Conservation (phyloP, 2,329 filamentous ascomycete genomes). For the Trichoderma sp. region DNA sequence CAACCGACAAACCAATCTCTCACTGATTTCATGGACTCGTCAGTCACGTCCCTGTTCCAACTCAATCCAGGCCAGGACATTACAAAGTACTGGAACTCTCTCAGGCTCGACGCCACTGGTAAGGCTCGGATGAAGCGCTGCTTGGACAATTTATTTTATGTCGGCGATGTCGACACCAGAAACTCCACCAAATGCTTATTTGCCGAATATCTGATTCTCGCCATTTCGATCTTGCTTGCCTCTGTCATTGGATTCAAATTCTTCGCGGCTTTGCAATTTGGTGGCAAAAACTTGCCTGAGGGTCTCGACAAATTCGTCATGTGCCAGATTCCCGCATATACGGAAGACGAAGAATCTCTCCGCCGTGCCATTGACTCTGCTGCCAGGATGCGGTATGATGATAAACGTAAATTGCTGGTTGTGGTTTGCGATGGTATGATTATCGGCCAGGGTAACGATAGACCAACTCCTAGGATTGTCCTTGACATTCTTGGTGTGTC, state of each 20-base stretch:
- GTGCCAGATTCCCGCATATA: slow-evolving; percentile 96
- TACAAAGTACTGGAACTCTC: slow-evolving; percentile 76
- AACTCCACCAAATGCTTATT: slow-evolving; percentile 85
- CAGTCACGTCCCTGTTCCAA: slow-evolving; percentile 76
- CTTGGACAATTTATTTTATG: slow-evolving; percentile 91
- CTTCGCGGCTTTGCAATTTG: slow-evolving; percentile 91
- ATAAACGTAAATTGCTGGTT: slow-evolving; percentile 94
- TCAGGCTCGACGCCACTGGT: slow-evolving; percentile 58
- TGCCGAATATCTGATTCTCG: slow-evolving; percentile 84
- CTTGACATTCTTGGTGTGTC: slow-evolving; percentile 95
- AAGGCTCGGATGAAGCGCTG: slow-evolving; percentile 76
- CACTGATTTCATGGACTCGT: slow-evolving; percentile 77
- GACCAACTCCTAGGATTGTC: slow-evolving; percentile 92
- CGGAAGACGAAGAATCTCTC: slow-evolving; percentile 95
- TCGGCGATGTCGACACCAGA: slow-evolving; percentile 88
- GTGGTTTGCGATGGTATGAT: slow-evolving; percentile 99
- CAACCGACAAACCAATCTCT: slow-evolving; percentile 52
- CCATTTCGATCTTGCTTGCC: slow-evolving; percentile 77
- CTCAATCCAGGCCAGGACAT: slow-evolving; percentile 75
- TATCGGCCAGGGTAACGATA: slow-evolving; percentile 96
- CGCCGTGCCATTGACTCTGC: slow-evolving; percentile 96
- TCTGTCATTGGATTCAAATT: slow-evolving; percentile 93
- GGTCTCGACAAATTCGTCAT: slow-evolving; percentile 98
- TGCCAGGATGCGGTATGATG: slow-evolving; percentile 93
- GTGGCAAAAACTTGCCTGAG: slow-evolving; percentile 86